phyloP scores from a whole-genome alignment of 768 basidiomycete species.

The Pisolithus albus region DNA sequence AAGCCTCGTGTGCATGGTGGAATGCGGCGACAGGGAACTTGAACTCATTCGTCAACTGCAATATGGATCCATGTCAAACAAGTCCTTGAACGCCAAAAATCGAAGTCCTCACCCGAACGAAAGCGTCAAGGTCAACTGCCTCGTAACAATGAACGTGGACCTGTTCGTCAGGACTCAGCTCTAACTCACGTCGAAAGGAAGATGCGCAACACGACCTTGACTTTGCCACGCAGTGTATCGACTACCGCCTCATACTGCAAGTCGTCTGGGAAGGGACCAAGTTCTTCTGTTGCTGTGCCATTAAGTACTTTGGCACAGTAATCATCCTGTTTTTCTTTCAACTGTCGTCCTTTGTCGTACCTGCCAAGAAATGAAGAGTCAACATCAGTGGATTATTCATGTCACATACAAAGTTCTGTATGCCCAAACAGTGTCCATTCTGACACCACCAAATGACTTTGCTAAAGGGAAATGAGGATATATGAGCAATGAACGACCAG shows the following conservation, averaged over 20 bases:
- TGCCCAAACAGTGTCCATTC: slow-evolving; percentile 66
- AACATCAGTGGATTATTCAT: neutral
- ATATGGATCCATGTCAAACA: neutral
- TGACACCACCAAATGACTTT: slow-evolving; percentile 13
- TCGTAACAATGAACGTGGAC: slow-evolving; percentile 50
- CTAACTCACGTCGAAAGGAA: neutral
- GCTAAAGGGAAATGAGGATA: neutral
- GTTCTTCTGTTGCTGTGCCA: slow-evolving; percentile 39
- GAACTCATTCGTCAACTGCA: slow-evolving; percentile 72
- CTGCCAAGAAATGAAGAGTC: slow-evolving; percentile 27
- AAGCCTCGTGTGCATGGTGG: slow-evolving; percentile 77
- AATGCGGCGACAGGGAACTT: slow-evolving; percentile 68
- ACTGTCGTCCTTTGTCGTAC: slow-evolving; percentile 56
- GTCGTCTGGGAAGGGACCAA: slow-evolving; percentile 61
- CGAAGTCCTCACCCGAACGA: slow-evolving; percentile 48
- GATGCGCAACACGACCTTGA: slow-evolving; percentile 43
- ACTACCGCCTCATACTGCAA: slow-evolving; percentile 71
- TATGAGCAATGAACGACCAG: neutral
- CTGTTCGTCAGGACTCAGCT: slow-evolving; percentile 14
- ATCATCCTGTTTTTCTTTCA: slow-evolving; percentile 62
- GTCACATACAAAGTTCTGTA: slow-evolving; percentile 54
- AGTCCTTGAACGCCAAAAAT: neutral
- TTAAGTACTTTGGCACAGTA: slow-evolving; percentile 48
- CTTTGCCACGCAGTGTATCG: slow-evolving; percentile 78
- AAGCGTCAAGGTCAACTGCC: slow-evolving; percentile 62